These are phyloP conservation scores for Paracorniculantispora psalliotae DNA, from an alignment of 2,329 filamentous ascomycete genomes.

Conservation along the genomic window DNA sequence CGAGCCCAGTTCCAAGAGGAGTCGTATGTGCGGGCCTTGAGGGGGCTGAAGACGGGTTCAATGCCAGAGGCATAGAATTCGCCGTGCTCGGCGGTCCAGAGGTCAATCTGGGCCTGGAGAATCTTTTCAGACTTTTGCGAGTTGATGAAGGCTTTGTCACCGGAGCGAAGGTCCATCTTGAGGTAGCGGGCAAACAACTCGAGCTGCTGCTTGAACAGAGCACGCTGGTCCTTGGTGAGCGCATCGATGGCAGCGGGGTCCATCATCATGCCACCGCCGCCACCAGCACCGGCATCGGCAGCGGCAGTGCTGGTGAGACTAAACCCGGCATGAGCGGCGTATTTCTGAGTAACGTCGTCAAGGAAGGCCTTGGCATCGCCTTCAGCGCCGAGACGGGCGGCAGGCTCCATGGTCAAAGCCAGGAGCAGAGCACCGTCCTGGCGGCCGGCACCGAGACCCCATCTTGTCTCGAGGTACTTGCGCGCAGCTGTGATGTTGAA, in stretches of 20 bases:
- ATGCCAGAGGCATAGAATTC: constrained; percentile 95
- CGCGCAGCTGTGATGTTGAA: constrained; percentile 97
- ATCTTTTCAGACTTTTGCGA: constrained; percentile 82
- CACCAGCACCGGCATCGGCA: constrained; percentile 66
- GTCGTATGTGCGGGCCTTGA: constrained; percentile 95
- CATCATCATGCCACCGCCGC: constrained; percentile 95
- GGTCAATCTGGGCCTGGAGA: constrained; percentile 86
- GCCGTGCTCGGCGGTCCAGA: constrained; percentile 93
- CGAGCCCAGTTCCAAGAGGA: constrained; percentile 99
- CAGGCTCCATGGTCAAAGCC: constrained; percentile 87
- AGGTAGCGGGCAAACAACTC: constrained; percentile 93
- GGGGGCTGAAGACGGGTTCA: constrained; percentile 83
- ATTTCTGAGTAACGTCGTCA: constrained; percentile 84
- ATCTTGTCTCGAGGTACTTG: constrained; percentile 91
- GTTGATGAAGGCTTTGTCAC: constrained; percentile 85
- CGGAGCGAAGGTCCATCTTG: constrained; percentile 94
- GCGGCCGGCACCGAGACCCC: constrained; percentile 79
- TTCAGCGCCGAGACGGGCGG: constrained; percentile 83
- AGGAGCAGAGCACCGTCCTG: constrained; percentile 88
- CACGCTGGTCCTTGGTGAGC: constrained; percentile 91
- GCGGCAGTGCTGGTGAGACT: constrained; percentile 72
- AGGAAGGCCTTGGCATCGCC: constrained; percentile 88
- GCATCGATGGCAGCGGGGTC: constrained; percentile 95
- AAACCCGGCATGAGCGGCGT: constrained; percentile 77
- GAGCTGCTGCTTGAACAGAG: constrained; percentile 96